These are phyloP conservation scores for Podospora pseudopauciseta DNA, from an alignment of 495 filamentous ascomycete species.

Conservation along the genomic window DNA sequence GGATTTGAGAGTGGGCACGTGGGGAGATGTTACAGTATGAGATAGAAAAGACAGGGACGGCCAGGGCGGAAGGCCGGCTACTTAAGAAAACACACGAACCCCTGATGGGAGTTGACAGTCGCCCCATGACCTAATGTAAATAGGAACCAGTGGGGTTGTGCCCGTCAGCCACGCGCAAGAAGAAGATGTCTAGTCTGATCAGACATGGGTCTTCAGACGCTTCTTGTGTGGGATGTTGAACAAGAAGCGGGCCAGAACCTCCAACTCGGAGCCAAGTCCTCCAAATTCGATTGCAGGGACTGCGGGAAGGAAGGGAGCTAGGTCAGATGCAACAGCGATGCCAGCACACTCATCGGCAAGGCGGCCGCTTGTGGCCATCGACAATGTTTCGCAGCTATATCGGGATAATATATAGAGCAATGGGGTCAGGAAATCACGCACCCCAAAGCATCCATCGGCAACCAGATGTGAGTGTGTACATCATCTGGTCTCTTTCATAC, in stretches of 20 bases:
- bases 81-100: slow-evolving; percentile 29
- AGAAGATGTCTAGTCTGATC: not conserved
- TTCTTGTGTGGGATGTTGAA: not conserved
- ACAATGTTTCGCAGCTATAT: slow-evolving; percentile 28
- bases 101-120: slow-evolving; percentile 12
- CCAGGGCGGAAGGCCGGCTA: slow-evolving; percentile 23
- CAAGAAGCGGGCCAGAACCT: slow-evolving; percentile 1
- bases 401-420: slow-evolving; percentile 35
- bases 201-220: slow-evolving; percentile 8
- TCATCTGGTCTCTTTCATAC: not conserved
- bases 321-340: slow-evolving; percentile 10
- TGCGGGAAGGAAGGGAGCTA: not conserved
- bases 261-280: not conserved
- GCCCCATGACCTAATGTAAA: slow-evolving; percentile 39
- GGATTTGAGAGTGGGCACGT: slow-evolving; percentile 4
- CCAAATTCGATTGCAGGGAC: slow-evolving; percentile 8
- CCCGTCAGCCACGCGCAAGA: not conserved
- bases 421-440: slow-evolving; percentile 38
- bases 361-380: slow-evolving; percentile 25
- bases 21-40: slow-evolving; percentile 11
- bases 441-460: slow-evolving; percentile 10
- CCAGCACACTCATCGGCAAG: slow-evolving; percentile 9
- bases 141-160: slow-evolving; percentile 20
- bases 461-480: not conserved
- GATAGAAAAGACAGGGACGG: slow-evolving; percentile 16